phyloP scores from a whole-genome alignment of 768 basidiomycete genomes.

The Hygrocybe punicea region DNA sequence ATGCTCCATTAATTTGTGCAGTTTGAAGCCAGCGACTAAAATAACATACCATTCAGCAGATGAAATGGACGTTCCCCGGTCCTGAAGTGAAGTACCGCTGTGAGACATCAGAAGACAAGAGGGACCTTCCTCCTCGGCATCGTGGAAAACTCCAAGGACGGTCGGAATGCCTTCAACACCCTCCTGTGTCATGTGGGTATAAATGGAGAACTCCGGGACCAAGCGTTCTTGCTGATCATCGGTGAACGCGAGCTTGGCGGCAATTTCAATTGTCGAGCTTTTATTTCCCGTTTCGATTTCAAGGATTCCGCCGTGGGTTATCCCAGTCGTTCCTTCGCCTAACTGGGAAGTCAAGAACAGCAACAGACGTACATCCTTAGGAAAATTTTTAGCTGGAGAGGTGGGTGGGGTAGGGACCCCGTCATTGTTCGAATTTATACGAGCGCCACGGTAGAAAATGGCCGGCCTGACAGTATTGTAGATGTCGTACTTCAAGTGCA shows the following conservation, averaged over 20 bases:
- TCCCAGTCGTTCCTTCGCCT: constrained; percentile 8
- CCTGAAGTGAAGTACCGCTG: neutral
- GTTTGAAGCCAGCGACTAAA: neutral
- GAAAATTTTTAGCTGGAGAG: neutral
- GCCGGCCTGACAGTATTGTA: constrained; percentile 14
- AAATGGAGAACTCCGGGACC: constrained; percentile 11
- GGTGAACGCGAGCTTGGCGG: constrained; percentile 15
- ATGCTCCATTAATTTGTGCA: neutral
- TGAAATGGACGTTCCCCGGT: neutral
- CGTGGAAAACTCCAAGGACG: constrained; percentile 12
- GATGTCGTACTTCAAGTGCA: constrained; percentile 10
- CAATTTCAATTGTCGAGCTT: neutral
- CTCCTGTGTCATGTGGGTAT: constrained; percentile 1
- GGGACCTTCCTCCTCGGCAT: constrained; percentile 2
- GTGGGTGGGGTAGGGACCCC: neutral
- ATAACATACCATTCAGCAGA: neutral
- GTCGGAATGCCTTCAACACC: constrained; percentile 1
- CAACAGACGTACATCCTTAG: neutral
- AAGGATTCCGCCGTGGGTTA: constrained; percentile 8
- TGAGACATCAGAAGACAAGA: constrained; percentile 6
- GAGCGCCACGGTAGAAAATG: constrained; percentile 8
- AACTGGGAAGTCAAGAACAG: constrained; percentile 6
- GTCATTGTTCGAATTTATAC: no score
- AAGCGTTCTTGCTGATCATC: constrained; percentile 7
- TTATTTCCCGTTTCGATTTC: constrained; percentile 4